These are phyloP conservation scores for Parachaetomium inaequale DNA, from an alignment of 495 filamentous ascomycete species.

Conservation along the genomic window DNA sequence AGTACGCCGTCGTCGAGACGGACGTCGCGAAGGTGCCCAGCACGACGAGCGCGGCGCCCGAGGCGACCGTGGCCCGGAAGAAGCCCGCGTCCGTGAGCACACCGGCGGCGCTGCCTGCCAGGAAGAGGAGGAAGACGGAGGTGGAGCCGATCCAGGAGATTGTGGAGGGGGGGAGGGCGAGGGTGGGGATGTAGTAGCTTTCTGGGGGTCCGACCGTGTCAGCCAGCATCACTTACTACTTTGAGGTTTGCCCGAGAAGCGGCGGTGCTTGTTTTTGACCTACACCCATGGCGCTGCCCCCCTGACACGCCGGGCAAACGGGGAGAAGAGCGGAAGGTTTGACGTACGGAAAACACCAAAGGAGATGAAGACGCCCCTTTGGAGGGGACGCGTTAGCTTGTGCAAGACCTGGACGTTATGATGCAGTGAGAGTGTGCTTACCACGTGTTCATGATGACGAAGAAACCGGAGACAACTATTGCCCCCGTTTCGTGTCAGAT, in stretches of 20 bases:
- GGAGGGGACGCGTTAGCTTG: neutral
- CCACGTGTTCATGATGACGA: neutral
- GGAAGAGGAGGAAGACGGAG: constrained; percentile 23
- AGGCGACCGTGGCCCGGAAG: too few relatives aligned
- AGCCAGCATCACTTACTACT: too few relatives aligned
- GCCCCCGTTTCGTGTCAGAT: neutral
- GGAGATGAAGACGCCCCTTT: constrained; percentile 34
- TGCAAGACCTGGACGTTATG: neutral
- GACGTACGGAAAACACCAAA: constrained; percentile 37
- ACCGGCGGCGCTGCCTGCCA: too few relatives aligned
- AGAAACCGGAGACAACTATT: neutral
- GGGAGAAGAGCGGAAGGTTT: too few relatives aligned
- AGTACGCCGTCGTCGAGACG: constrained; percentile 53
- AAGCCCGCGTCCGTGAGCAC: too few relatives aligned
- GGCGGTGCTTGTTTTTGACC: too few relatives aligned
- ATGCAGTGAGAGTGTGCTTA: neutral
- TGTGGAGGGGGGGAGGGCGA: constrained; percentile 22
- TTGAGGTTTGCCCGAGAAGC: too few relatives aligned
- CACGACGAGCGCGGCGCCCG: constrained; percentile 21
- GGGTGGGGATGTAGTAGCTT: constrained; percentile 22
- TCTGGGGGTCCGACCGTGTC: neutral
- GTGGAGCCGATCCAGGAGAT: constrained; percentile 36
- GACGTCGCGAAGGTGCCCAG: constrained; percentile 69
- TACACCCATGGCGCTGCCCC: too few relatives aligned
- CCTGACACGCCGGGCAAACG: too few relatives aligned